These are phyloP conservation scores for Thermomyces lanuginosus DNA, from an alignment of 2,329 filamentous ascomycete species.

Conservation along the genomic window DNA sequence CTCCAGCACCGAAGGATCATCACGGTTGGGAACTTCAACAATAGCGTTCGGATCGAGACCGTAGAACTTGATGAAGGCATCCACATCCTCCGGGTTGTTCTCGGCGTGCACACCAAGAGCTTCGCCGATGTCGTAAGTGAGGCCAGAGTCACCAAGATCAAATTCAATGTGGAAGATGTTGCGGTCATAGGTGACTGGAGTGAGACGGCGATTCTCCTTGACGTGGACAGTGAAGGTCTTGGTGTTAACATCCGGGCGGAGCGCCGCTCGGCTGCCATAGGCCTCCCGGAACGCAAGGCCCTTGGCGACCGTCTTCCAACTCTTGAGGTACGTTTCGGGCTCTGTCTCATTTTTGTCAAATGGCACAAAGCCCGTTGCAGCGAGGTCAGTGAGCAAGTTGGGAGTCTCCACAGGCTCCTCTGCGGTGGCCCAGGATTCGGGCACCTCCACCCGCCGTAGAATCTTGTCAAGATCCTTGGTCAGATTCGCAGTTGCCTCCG, in stretches of 20 bases:
- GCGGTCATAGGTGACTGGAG: constrained; percentile 74
- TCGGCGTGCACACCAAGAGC: constrained; percentile 91
- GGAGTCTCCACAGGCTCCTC: constrained; percentile 30
- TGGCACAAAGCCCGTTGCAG: constrained; percentile 63
- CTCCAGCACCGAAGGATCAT: constrained; percentile 57
- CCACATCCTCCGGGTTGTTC: constrained; percentile 65
- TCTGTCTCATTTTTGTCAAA: constrained; percentile 65
- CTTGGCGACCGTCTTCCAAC: constrained; percentile 76
- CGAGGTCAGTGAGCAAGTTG: constrained; percentile 46
- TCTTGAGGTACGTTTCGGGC: constrained; percentile 46
- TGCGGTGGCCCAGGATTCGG: constrained; percentile 62
- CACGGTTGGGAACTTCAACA: constrained; percentile 79
- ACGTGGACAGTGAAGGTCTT: constrained; percentile 80
- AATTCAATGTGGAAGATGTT: constrained; percentile 99
- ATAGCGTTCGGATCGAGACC: constrained; percentile 66
- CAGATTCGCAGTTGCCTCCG: constrained; percentile 46
- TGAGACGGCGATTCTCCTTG: constrained; percentile 89
- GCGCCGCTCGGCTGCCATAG: constrained; percentile 53
- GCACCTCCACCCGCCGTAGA: constrained; percentile 58
- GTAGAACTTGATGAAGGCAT: constrained; percentile 79
- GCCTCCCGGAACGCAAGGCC: constrained; percentile 88
- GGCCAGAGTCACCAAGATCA: constrained; percentile 74
- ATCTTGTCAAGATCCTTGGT: constrained; percentile 46
- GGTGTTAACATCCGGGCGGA: constrained; percentile 72
- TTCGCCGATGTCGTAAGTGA: constrained; percentile 94